Evolutionary conservation across 140 eudicot genomes (phyloP).

Genomic region (Oenanthe javanica): DNA sequence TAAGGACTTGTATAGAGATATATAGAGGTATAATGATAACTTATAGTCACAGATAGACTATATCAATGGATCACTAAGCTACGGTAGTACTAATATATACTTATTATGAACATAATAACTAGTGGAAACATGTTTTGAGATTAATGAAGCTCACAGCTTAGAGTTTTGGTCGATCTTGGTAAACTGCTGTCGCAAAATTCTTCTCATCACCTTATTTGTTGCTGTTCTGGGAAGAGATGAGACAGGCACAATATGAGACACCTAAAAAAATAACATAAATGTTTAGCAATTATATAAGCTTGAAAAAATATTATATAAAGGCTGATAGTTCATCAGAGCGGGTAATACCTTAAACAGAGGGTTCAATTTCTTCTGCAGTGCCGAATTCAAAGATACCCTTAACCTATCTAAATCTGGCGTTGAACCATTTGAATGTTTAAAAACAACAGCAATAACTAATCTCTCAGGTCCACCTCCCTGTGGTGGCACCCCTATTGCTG

Average conservation of each 20-base stretch:
- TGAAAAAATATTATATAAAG: neutral
- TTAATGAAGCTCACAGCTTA: conserved; percentile 35
- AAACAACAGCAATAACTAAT: conserved; percentile 67
- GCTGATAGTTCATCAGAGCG: neutral
- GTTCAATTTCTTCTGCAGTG: conserved; percentile 69
- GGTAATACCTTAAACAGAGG: conserved; percentile 75
- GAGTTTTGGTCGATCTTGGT: conserved; percentile 34
- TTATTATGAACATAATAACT: neutral
- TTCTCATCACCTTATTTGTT: conserved; percentile 90
- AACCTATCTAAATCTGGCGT: conserved; percentile 31
- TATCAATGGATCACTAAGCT: neutral
- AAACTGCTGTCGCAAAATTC: conserved; percentile 80
- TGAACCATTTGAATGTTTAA: conserved; percentile 34
- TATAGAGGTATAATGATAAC: neutral
- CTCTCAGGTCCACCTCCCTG: conserved; percentile 87
- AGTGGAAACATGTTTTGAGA: neutral
- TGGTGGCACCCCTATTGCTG: conserved; percentile 87
- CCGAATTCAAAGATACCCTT: conserved; percentile 46
- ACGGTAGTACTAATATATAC: neutral
- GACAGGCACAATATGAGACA: conserved; percentile 41
- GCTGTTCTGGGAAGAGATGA: conserved; percentile 93
- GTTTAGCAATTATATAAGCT: neutral
- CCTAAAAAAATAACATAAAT: conserved; percentile 34
- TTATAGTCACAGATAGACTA: neutral
- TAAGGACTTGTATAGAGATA: neutral